A percentile compares a stretch with the other conserved stretches of the same genome.
phyloP scores from a whole-genome alignment of 2,329 filamentous ascomycete genomes.

The Aspergillus latus region DNA sequence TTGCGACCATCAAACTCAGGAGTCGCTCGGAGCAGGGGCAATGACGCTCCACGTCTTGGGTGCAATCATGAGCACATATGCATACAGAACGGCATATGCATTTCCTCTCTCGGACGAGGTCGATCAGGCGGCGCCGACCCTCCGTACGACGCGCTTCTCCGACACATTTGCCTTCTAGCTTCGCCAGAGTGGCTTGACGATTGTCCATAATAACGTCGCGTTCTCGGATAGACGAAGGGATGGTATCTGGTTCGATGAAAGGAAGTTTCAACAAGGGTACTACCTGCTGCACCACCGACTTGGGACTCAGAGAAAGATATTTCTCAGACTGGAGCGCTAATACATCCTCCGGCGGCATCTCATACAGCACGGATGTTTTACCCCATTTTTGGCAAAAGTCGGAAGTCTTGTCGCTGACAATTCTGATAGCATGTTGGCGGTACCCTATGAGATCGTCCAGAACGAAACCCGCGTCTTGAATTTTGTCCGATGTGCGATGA shows the following conservation, averaged over 20 bases:
- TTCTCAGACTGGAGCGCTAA: conserved; percentile 37
- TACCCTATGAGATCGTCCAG: conserved; percentile 32
- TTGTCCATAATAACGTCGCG: conserved; percentile 31
- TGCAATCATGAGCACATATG: conserved; percentile 36
- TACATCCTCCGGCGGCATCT: conserved; percentile 29
- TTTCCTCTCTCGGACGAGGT: conserved; percentile 32
- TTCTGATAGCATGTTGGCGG: conserved; percentile 27
- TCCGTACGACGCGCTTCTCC: conserved; percentile 36
- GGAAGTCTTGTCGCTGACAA: conserved; percentile 26
- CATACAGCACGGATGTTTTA: conserved; percentile 30
- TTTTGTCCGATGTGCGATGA: conserved; percentile 22
- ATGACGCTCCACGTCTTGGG: conserved; percentile 25
- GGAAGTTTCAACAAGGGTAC: conserved; percentile 24
- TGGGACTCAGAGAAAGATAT: conserved; percentile 32
- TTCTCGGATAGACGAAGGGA: conserved; percentile 24
- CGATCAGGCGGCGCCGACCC: conserved; percentile 23
- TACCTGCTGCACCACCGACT: conserved; percentile 16
- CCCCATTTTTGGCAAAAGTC: conserved; percentile 33
- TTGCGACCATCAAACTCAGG: conserved; percentile 31
- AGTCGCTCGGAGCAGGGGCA: conserved; percentile 41
- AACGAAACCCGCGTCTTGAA: conserved; percentile 15
- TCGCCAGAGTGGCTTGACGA: conserved; percentile 34
- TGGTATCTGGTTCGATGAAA: conserved; percentile 24
- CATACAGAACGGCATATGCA: conserved; percentile 39
- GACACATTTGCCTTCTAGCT: conserved; percentile 35